Base-by-base conservation (phyloP, 73 alveolate species). In the Uronychia binucleata region DNA sequence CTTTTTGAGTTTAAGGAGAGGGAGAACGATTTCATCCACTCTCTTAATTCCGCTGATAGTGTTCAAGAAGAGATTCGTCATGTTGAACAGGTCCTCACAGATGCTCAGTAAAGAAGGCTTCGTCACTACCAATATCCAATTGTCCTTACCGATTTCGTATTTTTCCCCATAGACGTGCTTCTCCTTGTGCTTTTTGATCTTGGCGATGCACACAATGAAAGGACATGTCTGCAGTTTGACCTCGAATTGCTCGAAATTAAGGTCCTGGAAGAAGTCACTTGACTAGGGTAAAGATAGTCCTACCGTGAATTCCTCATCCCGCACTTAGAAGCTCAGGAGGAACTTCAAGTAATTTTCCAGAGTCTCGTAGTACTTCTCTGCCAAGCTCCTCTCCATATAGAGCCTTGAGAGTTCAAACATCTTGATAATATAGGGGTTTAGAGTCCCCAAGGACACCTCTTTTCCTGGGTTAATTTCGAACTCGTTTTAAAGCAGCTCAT, bases 11-110 rank as follows among this genome's bases (percentile, higher is more conserved):
- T 77, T 85, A 0, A 85, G 80, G 25, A 74, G 78, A 1, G 91
- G 91, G 8, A 85, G 27, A 1, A 85, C 86, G 74, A 85, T 85
- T 35, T 75, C 91, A 77, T 85, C 91, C 0, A 85, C 77, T 34
- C 91, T 33, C 32, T 78, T 85, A 11, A 85, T 85, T 28, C 91
- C 34, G 1, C 85, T 34, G 57, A 77, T 78, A 29, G 86, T 34
- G 33, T 77, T 85, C 33, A 85, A 57, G 58, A 77, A 85, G 67
- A 11, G 19, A 19, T 46, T 46, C 67, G 67, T 46, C 67, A 46
- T 46, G 19, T 46, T 46, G 67, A 5, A 46, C 19, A 46, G 67
- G 19, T 46, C 67, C 19, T 46, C 67, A 46, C 67, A 46, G 67
- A 46, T 46, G 67, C 67, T 46, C 19, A 11, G n/a, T 46, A 46